Percentiles rank a stretch among this genome's conserved stretches.
Evolutionary conservation across 441 rosid species (phyloP).

Genomic region (Aquilaria agallochum): DNA sequence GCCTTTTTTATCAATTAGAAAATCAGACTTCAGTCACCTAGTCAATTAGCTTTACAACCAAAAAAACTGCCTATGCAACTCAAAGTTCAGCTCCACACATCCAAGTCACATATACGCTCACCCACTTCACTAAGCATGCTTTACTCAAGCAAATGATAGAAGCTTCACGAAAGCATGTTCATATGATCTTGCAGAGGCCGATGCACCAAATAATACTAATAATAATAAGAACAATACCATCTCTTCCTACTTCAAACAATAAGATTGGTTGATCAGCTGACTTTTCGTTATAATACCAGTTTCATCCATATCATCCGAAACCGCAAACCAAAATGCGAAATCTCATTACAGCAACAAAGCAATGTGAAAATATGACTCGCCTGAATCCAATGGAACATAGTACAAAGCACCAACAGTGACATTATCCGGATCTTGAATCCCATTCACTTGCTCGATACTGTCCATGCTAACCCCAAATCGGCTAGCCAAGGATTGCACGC

Average conservation of each 20-base stretch:
- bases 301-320: too few relatives aligned
- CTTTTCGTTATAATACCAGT: too few relatives aligned
- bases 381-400: slow-evolving; percentile 86
- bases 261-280: neutral
- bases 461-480: slow-evolving; percentile 95
- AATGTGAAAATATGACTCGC: slow-evolving; percentile 27
- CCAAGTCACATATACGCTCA: neutral
- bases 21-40: slow-evolving; percentile 1
- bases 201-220: neutral
- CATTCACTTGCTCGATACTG: slow-evolving; percentile 71
- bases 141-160: neutral
- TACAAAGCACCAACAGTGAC: slow-evolving; percentile 74
- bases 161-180: slow-evolving; percentile 1
- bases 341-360: neutral
- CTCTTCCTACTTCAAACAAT: neutral
- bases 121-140: neutral
- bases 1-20: neutral
- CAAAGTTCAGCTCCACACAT: slow-evolving; percentile 1
- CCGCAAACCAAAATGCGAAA: neutral
- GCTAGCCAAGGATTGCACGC: slow-evolving; percentile 81
- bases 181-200: neutral
- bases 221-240: slow-evolving; percentile 3
- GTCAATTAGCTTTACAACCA: neutral
- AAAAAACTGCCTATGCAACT: neutral
- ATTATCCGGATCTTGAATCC: slow-evolving; percentile 75